These are phyloP conservation scores for Microthlaspi erraticum DNA, from an alignment of 345 rosid genomes.

Conservation along the genomic window DNA sequence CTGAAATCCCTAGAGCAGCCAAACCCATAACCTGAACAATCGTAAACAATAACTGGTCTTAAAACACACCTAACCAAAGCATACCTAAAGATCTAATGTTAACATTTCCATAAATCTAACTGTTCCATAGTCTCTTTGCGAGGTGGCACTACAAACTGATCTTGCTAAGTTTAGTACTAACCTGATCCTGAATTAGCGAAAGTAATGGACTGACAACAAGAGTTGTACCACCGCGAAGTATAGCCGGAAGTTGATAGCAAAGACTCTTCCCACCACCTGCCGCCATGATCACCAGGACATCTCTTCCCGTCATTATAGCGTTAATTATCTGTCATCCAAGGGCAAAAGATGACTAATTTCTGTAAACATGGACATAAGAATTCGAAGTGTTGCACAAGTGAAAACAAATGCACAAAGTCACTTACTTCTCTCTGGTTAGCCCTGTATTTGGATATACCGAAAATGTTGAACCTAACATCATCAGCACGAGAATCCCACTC, in stretches of 20 bases:
- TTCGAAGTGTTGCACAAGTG: no score
- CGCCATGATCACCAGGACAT: constrained; percentile 95
- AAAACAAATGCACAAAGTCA: neutral
- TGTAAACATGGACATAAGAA: neutral
- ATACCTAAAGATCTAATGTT: neutral
- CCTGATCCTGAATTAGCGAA: constrained; percentile 97
- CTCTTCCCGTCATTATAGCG: constrained; percentile 79
- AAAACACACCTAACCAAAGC: constrained; percentile 6
- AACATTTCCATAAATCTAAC: neutral
- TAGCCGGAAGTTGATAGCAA: constrained; percentile 93
- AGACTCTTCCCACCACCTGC: constrained; percentile 99
- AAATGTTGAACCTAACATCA: constrained; percentile 70
- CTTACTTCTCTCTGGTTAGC: constrained; percentile 88
- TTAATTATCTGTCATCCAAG: constrained; percentile 66
- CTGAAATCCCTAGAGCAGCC: constrained; percentile 83
- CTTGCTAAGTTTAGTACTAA: constrained; percentile 24
- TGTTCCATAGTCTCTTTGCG: neutral
- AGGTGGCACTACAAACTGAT: neutral
- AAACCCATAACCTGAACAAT: constrained; percentile 84
- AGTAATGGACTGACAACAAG: constrained; percentile 95
- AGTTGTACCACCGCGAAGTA: constrained; percentile 70
- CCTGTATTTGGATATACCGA: constrained; percentile 79
- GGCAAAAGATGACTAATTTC: neutral
- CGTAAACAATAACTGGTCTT: neutral
- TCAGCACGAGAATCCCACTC: constrained; percentile 91